Conservation (phyloP, 2,329 filamentous ascomycete species). For the Clonostachys solani region DNA sequence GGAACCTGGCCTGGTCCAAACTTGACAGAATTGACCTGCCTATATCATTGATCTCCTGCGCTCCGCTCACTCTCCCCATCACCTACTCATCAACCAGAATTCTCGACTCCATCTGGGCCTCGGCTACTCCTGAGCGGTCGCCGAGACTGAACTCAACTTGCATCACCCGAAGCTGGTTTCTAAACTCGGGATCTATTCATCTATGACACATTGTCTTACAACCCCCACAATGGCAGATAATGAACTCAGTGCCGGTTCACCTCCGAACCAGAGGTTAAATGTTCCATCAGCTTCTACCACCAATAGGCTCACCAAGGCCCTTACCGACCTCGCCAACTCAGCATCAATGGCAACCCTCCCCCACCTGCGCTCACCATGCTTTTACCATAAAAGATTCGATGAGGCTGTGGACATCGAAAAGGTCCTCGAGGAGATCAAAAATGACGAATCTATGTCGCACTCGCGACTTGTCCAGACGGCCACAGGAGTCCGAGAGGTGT, state of each 20-base stretch:
- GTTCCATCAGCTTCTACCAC: slow-evolving; percentile 41
- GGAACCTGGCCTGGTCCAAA: too few species aligned
- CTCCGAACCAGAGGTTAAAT: slow-evolving; percentile 14
- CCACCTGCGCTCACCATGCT: slow-evolving; percentile 83
- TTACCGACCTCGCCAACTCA: slow-evolving; percentile 43
- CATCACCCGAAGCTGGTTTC: too few species aligned
- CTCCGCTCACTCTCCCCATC: too few species aligned
- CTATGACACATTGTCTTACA: too few species aligned
- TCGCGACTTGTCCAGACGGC: slow-evolving; percentile 93
- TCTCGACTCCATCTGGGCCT: too few species aligned
- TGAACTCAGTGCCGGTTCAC: slow-evolving; percentile 14
- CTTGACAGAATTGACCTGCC: too few species aligned
- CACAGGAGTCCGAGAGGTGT: slow-evolving; percentile 90
- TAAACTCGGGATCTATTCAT: too few species aligned
- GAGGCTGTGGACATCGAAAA: slow-evolving; percentile 93
- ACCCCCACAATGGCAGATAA: too few species aligned
- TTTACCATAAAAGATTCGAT: slow-evolving; percentile 96
- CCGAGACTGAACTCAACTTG: not conserved
- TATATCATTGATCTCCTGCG: too few species aligned
- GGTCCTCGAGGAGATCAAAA: slow-evolving; percentile 90
- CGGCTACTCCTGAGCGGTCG: not conserved
- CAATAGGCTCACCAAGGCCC: slow-evolving; percentile 59
- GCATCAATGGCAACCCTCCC: slow-evolving; percentile 40
- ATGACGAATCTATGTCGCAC: slow-evolving; percentile 86
- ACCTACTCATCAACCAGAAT: too few species aligned